Percentiles rank a stretch among this genome's conserved stretches.
These are phyloP conservation scores for Botrytis deweyae DNA, from an alignment of 2,329 filamentous ascomycete genomes.

Conservation along the genomic window DNA sequence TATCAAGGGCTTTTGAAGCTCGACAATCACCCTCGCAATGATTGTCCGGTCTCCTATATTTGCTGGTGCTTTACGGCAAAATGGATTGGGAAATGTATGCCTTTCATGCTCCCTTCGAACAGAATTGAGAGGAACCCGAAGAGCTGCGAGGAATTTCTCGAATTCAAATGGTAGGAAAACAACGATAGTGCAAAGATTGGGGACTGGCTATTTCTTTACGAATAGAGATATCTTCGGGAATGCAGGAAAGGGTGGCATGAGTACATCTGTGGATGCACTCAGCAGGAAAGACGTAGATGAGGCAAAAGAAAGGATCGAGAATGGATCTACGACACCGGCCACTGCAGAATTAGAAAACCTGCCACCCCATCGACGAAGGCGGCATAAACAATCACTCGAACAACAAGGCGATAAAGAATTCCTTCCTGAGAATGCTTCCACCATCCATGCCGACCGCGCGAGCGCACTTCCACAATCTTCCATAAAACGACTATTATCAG, in stretches of 20 bases:
- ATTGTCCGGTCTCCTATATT: constrained; percentile 20
- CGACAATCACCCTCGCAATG: constrained; percentile 18
- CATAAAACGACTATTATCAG: constrained; percentile 66
- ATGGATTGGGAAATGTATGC: constrained; percentile 16
- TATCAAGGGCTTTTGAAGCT: constrained; percentile 14
- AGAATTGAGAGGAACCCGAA: constrained; percentile 17
- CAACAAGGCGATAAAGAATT: constrained; percentile 28
- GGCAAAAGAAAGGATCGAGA: not conserved
- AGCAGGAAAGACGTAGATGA: constrained; percentile 22
- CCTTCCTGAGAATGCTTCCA: constrained; percentile 54
- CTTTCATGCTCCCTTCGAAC: constrained; percentile 18
- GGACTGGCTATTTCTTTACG: constrained; percentile 36
- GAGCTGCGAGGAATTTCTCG: constrained; percentile 32
- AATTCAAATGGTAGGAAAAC: constrained; percentile 26
- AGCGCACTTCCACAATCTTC: constrained; percentile 52
- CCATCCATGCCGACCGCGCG: constrained; percentile 53
- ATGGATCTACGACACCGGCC: constrained; percentile 1
- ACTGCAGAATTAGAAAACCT: constrained; percentile 24
- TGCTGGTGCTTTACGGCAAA: constrained; percentile 4
- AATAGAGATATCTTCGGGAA: constrained; percentile 32
- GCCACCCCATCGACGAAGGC: constrained; percentile 39
- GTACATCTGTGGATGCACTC: constrained; percentile 25
- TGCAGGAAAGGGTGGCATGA: constrained; percentile 29
- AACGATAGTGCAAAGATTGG: constrained; percentile 28
- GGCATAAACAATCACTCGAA: constrained; percentile 32